Base-by-base conservation (phyloP, 1,284 basidiomycete species). In the Rhodotorula sp. region DNA sequence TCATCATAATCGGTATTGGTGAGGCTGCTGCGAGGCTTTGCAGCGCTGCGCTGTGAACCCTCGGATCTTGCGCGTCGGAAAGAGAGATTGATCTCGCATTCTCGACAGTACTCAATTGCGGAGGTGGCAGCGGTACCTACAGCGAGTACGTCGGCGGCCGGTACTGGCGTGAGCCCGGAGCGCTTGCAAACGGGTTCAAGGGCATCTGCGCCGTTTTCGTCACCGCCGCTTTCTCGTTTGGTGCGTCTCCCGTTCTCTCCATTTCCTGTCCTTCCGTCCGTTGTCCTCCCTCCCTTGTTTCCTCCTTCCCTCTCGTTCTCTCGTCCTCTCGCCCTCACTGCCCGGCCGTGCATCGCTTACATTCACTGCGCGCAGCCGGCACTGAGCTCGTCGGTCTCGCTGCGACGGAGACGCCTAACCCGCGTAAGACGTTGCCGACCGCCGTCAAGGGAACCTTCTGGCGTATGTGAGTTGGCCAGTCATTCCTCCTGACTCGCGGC, bases 381-480 rank as follows among this genome's bases (percentile, higher is more conserved):
- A 80, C 76, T 20, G 74, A 79, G 71, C 72, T 92, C 86, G 59
- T 90, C 84, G 88, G 88, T 88, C 71, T 86, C 82, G 72, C 87
- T 82, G 78, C 84, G 82, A 74, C 90, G 86, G 68, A 89, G 84
- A 83, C 83, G 5, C 78, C 79, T 66, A 81, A 84, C 77, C 82
- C 83, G 13, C 77, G 82, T 64, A 82, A 81, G 74, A 79, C 81
- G 36, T 78, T 84, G 59, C 83, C 83, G 13, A 79, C 79, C 57
- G 84, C 84, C 53, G 81, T 82, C 78, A 84, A 84, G 79, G 75
- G 75, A 24, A 79, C 80, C 27, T 59, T 60, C 58, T 66, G 64
- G 64, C 59, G 64, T 48, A 55, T 62, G 58, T 49, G 24, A n/a
- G 55, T 29, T 55, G 17, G 27, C 30, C 54, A 11, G 15, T 8